Base-by-base conservation (phyloP, 192 early-diverging fungal genomes). In the Lunasporangiospora selenospora region DNA sequence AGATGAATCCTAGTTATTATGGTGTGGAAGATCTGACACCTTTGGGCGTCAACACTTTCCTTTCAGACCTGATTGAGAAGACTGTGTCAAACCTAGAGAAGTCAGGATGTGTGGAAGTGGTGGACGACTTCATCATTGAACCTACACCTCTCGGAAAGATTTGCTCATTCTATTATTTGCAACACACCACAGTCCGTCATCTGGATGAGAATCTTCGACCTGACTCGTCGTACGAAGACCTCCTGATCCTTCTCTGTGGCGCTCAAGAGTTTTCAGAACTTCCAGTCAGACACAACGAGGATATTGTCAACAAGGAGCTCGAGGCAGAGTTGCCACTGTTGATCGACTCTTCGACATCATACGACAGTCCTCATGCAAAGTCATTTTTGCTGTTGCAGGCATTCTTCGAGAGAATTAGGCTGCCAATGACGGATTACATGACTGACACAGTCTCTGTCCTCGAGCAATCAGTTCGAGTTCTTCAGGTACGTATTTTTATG, bases 1-100 rank as follows among this genome's bases (percentile, higher is more conserved):
- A 89, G 31, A 84, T 92, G 81, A 99, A 99, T 75, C 98, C 98
- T 15, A 88, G 94, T 2, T 99, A 95, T 77, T 99, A 99, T 75
- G 95, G 93, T 8, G 81, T 94, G 3, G 82, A 92, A 48, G 95
- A 94, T 36, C 46, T 84, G 39, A 80, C 91, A 0, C 86, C 87
- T 2, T 51, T 65, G 9, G 88, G 86, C 16, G 78, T 98, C 15
- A 89, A 90, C 63, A 58, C 58, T 6, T 93, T 89, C 75, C 61
- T 99, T 52, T 96, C 95, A 0, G 65, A 83, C n/a, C 62, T 97
- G 53, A 81, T 98, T 34, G 86, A 93, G 49, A 75, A 78, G 21
- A 86, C 90, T 10, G 75, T 98, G 38, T 53, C 67, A 4, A 87
- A 91, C 18, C 75, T 99, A 12, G 84, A 79, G 8, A 66, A 75